These are phyloP conservation scores for Backusella macrospora DNA, from an alignment of 192 early-diverging fungal genomes.

Conservation along the genomic window DNA sequence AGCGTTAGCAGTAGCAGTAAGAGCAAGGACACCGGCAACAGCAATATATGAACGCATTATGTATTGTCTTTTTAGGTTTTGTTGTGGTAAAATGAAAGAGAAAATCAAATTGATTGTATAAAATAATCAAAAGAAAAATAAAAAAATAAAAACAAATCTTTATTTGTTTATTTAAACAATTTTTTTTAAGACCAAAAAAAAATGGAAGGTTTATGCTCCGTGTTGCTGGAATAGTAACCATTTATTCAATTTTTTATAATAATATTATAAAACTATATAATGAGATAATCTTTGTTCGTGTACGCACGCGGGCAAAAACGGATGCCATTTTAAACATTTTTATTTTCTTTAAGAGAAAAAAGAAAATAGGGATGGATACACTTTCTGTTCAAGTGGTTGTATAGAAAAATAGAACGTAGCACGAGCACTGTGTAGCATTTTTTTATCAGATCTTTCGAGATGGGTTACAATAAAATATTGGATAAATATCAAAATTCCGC, in stretches of 20 bases:
- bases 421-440: neutral
- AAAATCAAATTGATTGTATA: conserved; percentile 3
- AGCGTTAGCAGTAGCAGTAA: conserved; percentile 27
- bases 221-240: neutral
- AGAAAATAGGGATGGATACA: neutral
- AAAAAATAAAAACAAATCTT: neutral
- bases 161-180: neutral
- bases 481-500: neutral
- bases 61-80: neutral
- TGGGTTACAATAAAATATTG: neutral
- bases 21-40: conserved; percentile 14
- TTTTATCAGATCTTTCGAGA: neutral
- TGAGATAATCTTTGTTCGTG: neutral
- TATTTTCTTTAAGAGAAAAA: too few relatives aligned
- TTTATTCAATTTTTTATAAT: too few relatives aligned
- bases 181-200: neutral
- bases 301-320: neutral
- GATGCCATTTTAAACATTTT: neutral
- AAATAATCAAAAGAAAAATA: neutral
- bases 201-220: neutral
- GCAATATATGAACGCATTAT: conserved; percentile 41
- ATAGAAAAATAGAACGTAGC: neutral
- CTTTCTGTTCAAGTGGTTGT: neutral
- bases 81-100: neutral
- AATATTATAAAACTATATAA: neutral